Base-by-base conservation (phyloP, 139 green algal genomes). In the Chlorella vulgaris region DNA sequence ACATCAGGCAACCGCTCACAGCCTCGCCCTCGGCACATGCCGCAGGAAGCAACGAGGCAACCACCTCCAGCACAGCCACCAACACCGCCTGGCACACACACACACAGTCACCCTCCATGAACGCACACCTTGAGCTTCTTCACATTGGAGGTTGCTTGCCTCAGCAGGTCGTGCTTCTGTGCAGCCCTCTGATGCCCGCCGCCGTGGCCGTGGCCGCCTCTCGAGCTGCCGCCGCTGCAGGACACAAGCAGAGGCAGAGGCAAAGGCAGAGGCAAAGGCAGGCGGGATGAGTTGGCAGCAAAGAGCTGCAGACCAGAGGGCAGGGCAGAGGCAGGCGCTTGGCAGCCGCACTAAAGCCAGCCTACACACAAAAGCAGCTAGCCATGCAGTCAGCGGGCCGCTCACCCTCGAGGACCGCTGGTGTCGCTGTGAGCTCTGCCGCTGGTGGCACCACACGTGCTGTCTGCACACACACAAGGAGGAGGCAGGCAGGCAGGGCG, bases 151-250 rank as follows among this genome's bases (percentile, higher is more conserved):
- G 58, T 69, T 55, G 74, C 74, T 58, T 80, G 74, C 38, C 40
- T 58, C n/a, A 80, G 58, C 38, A 80, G 58, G 36, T 80, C 74
- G 58, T 80, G 74, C 74, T 80, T 80, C n/a, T 58, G 58, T 2
- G 55, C 74, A 2, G 55, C 74, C 74, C 39, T 58, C 58, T 70
- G 38, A 0, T 39, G 29, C 13, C 51, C 26, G 5, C 19, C 26
- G 24, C 70, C 35, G 7, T 24, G 51, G 18, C 29, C 40, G 38
- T 36, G n/a, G 55, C 47, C 47, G 31, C 21, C 47, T 24, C 38
- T 36, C 1, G 40, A 39, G 40, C 40, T 60, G 68, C 24, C n/a
- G n/a, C n/a, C 66, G 36, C 66, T 73, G 66, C 66, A 29, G 29
- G 61, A 22, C 3, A 28, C 3, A 28, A 10, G 4, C 3, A 35